Percentiles rank a stretch among this genome's conserved stretches.
phyloP scores from a whole-genome alignment of 1,284 basidiomycete species.

The Kwoniella shivajii region DNA sequence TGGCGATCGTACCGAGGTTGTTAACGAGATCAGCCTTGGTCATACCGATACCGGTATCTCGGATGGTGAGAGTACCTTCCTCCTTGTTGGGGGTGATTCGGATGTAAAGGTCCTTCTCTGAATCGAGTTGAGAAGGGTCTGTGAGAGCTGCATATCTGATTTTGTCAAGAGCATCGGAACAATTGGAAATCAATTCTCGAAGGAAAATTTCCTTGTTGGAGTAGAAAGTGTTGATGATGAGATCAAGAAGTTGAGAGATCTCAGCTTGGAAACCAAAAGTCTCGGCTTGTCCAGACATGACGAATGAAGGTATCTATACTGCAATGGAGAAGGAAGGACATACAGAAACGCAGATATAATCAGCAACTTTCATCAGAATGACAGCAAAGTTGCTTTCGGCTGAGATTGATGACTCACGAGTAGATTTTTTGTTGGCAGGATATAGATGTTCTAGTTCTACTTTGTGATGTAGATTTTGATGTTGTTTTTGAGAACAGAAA shows the following conservation, averaged over 20 bases:
- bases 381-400: no score
- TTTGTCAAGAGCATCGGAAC: slow-evolving; percentile 95
- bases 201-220: slow-evolving; percentile 99
- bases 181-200: slow-evolving; percentile 72
- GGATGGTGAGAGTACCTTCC: slow-evolving; percentile 87
- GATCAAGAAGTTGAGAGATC: slow-evolving; percentile 77
- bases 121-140: slow-evolving; percentile 81
- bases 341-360: no score
- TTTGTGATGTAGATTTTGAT: no score
- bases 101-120: slow-evolving; percentile 87
- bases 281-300: slow-evolving; percentile 39
- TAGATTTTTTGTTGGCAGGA: background rate
- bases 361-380: no score
- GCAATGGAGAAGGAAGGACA: background rate
- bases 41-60: slow-evolving; percentile 98
- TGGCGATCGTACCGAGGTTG: slow-evolving; percentile 99
- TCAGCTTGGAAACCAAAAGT: slow-evolving; percentile 71
- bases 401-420: background rate
- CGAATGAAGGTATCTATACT: slow-evolving; percentile 10
- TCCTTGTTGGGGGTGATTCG: slow-evolving; percentile 94
- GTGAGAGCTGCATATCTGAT: slow-evolving; percentile 87
- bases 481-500: background rate
- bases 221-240: slow-evolving; percentile 86
- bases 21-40: slow-evolving; percentile 74
- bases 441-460: no score